Evolutionary conservation across 2,329 filamentous ascomycete genomes (phyloP), one percentile per base, ranked within the genome.

Genomic region (Myriosclerotinia scirpicola): DNA sequence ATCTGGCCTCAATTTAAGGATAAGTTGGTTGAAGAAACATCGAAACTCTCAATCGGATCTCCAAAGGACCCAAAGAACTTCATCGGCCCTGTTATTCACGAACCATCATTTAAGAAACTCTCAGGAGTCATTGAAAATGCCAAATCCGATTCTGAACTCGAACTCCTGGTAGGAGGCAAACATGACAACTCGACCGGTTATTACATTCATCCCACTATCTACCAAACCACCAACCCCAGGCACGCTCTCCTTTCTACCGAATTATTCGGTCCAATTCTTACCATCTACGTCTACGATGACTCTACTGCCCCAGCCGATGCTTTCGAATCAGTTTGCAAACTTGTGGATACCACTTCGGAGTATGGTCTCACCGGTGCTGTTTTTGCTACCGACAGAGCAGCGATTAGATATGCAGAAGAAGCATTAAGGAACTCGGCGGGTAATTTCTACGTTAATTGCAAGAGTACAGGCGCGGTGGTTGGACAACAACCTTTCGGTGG

Each of bases 1-100:
- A 78, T 90, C 58, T 93, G 90, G 86, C 84, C 89, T 12, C 81
- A 88, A 69, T 92, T 94, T 80, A 85, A 87, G 75, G 79, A 86
- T 71, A 82, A 84, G 66, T 80, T 96, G 3, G 81, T 87, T 15
- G 78, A 83, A 22, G 89, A 94, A 78, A 88, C 87, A 8, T 81
- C 87, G 73, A 85, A 85, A 68, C 83, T 96, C 61, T 88, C 87
- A 74, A 81, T 93, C 61, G 92, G 92, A 67, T 81, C 84, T 65
- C 90, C 91, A 1, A 80, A 78, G 54, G 84, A 86, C 40, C 89
- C 90, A 75, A 81, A 84, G 73, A 92, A 93, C 81, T 96, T 96
- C 81, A 87, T 93, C 75, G 92, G 92, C 12, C 92, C 92, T n/a
- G 92, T 96, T 66, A 96, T 96, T 78, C 91, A 96, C 80, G 84